Evolutionary conservation across 768 basidiomycete species (phyloP), one percentile per base, ranked within the genome.

Genomic region (Hirschioporus abietinus): DNA sequence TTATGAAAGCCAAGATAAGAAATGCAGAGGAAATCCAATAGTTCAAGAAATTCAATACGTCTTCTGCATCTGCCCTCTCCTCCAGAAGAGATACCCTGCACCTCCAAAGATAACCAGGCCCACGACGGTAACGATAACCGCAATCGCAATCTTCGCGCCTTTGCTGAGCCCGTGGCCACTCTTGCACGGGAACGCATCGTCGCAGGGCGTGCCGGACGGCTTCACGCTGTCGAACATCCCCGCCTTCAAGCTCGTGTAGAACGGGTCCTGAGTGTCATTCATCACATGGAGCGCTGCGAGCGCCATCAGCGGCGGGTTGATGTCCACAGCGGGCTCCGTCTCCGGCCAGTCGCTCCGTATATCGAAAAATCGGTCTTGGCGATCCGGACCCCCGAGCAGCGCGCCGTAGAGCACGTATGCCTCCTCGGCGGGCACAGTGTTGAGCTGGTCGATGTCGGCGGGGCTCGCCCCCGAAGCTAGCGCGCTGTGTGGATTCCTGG

Each of bases 291-390:
- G 87, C 20, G 93, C 91, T 0, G 90, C 87, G 36, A 97, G 82
- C 0, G 93, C 90, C n/a, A 96, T 81, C 80, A 96, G 82, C 1
- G 94, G 93, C 0, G 94, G 93, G 70, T 92, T 93, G 75, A 95
- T 95, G 73, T 97, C 95, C 57, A 94, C 77, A n/a, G 90, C 92
- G 64, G 88, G 81, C 88, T 97, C 95, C 20, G 88, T 91, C 77
- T 96, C 84, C 0, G 89, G 89, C 92, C 93, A 96, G 74, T 96
- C 94, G 66, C 84, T 88, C 52, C 96, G 87, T 67, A 94, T 88
- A 72, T 97, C 91, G 74, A 84, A 96, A 78, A 85, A 97, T 26
- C 82, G 81, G 73, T 92, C 95, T 26, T 84, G 80, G 66, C 79
- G 80, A 72, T 92, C 86, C 0, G 95, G 95, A 34, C 95, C 96